phyloP scores from a whole-genome alignment of 2,329 filamentous ascomycete species.

The Penicillium sp. region DNA sequence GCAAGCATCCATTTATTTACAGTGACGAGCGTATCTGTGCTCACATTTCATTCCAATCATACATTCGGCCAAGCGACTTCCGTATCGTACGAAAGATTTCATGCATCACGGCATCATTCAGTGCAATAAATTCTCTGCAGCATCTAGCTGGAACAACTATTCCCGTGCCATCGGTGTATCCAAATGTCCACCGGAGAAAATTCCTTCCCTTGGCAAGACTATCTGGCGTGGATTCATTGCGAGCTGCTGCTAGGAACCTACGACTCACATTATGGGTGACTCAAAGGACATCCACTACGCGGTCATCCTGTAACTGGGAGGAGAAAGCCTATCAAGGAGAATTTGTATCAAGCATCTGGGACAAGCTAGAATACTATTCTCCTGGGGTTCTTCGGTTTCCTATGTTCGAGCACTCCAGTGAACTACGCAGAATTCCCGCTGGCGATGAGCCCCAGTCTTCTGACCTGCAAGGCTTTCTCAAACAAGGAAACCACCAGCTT shows the following conservation, averaged over 20 bases:
- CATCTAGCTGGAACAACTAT: neutral
- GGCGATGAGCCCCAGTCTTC: neutral
- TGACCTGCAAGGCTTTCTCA: neutral
- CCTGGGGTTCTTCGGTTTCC: neutral
- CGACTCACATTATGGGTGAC: neutral
- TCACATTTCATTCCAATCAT: conserved; percentile 1
- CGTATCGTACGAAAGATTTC: neutral
- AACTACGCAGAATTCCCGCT: neutral
- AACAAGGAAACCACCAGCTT: neutral
- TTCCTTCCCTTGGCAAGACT: neutral
- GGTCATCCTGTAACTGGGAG: neutral
- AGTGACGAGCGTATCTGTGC: neutral
- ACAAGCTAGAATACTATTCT: neutral
- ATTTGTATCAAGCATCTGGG: neutral
- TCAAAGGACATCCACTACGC: neutral
- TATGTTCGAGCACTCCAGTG: neutral
- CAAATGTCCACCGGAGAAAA: neutral
- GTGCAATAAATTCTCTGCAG: neutral
- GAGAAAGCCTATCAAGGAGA: neutral
- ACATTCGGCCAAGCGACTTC: neutral
- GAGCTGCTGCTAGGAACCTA: neutral
- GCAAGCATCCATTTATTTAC: neutral
- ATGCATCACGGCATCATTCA: neutral
- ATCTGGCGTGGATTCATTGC: neutral
- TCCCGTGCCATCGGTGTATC: neutral